Evolutionary conservation across 2,329 filamentous ascomycete species (phyloP), one percentile per base, ranked within the genome.

Genomic region (Fusarium sp.): DNA sequence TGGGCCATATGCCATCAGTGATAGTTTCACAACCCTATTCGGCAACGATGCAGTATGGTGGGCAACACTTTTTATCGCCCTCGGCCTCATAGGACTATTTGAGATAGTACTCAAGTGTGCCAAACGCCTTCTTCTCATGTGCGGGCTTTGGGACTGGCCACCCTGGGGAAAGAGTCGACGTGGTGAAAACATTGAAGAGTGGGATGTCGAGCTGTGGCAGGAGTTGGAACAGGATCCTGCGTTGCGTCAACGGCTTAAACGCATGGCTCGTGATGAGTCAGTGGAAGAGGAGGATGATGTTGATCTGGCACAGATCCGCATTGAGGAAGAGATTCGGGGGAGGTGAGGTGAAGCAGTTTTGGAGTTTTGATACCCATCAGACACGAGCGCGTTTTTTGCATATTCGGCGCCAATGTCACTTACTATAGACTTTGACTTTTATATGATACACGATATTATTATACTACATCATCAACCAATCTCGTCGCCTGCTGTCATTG

Each of bases 41-140:
- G 94, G 94, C 16, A 83, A 82, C 24, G 91, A 93, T 66, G 80
- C 88, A 1, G 82, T 87, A 1, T 97, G 94, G 92, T 97, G 93
- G 92, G 81, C 87, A 3, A 89, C 89, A 1, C 81, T 95, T 4
- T 83, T 95, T 46, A 81, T 92, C 27, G 87, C 90, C 5, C 79
- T 94, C 0, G 80, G 84, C 11, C 79, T 88, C 1, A 85, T 92
- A 6, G 82, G 90, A 15, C 79, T 89, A 15, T 83, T 94, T 44
- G 93, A 97, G 73, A 79, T 93, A 9, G 84, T 86, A 3, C 86
- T 90, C 65, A 88, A 84, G 65, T 79, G 82, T 2, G 63, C 81
- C 11, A 85, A 85, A 71, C 82, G 84, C 4, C 81, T 81, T 38
- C 66, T 89, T 44, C 78, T 86, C 22, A 74, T 86, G 1, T 73